A percentile compares a stretch with the other conserved stretches of the same genome.
Evolutionary conservation across 805 yeast genomes (phyloP).

Genomic region (Yamadazyma insecticola): DNA sequence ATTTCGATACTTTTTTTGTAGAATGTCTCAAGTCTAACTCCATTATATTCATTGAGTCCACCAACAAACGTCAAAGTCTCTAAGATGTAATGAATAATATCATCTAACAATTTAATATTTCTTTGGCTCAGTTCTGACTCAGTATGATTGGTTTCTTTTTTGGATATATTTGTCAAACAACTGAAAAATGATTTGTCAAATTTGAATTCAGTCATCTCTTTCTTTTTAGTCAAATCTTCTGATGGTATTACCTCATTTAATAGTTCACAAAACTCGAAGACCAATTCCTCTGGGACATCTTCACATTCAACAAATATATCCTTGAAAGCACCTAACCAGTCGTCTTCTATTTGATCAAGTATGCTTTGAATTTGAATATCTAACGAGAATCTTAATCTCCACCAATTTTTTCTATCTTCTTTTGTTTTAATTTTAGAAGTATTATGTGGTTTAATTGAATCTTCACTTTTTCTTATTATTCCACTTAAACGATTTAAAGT

Average conservation of each 20-base stretch:
- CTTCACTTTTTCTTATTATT: conserved; percentile 60
- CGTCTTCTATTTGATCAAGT: conserved; percentile 52
- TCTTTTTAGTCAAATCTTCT: too few relatives aligned
- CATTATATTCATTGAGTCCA: conserved; percentile 60
- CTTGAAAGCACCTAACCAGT: conserved; percentile 76
- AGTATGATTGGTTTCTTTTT: too few relatives aligned
- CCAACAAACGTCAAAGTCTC: conserved; percentile 63
- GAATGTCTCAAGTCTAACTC: conserved; percentile 54
- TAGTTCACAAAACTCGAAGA: background rate
- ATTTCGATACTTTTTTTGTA: conserved; percentile 47
- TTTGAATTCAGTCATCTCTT: too few relatives aligned
- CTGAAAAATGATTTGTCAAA: too few relatives aligned
- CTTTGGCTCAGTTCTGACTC: too few relatives aligned
- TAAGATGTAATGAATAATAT: conserved; percentile 56
- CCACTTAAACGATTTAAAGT: conserved; percentile 24
- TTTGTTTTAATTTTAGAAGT: conserved; percentile 50
- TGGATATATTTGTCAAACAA: too few relatives aligned
- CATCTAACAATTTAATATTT: conserved; percentile 49
- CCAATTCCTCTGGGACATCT: background rate
- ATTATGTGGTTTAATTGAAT: conserved; percentile 50
- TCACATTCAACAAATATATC: conserved; percentile 47
- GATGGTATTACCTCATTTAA: background rate
- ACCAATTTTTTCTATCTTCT: conserved; percentile 70
- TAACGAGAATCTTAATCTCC: conserved; percentile 60
- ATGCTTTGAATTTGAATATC: conserved; percentile 54